Conservation (phyloP, 495 filamentous ascomycete genomes). For the Arthonia radiata region DNA sequence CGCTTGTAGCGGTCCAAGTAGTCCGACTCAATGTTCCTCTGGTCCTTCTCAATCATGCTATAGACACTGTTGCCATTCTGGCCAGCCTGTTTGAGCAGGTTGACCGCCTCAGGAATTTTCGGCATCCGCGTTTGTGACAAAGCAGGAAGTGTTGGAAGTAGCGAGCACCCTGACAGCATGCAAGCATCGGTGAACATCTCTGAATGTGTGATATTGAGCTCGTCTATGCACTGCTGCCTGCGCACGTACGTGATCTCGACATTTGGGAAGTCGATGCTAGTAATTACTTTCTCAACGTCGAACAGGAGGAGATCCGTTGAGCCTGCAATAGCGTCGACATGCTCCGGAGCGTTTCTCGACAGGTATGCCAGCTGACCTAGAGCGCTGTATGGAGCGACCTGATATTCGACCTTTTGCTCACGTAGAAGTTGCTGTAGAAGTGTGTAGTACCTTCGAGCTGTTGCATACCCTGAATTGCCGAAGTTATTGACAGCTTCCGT, state of each 20-base stretch:
- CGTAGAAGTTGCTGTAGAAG: constrained; percentile 50
- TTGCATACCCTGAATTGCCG: constrained; percentile 42
- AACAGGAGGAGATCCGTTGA: constrained; percentile 75
- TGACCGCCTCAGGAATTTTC: constrained; percentile 51
- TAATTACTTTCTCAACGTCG: constrained; percentile 63
- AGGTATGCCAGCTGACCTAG: constrained; percentile 80
- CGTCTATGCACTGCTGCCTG: constrained; percentile 41
- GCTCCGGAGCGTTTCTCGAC: constrained; percentile 36
- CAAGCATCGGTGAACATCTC: constrained; percentile 62
- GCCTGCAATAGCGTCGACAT: constrained; percentile 58
- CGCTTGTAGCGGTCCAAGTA: constrained; percentile 71
- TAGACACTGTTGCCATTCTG: constrained; percentile 37
- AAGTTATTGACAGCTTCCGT: constrained; percentile 61
- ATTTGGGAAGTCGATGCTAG: constrained; percentile 43
- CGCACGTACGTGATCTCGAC: constrained; percentile 44
- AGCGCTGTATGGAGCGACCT: constrained; percentile 75
- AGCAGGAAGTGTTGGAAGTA: constrained; percentile 53
- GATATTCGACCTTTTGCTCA: constrained; percentile 45
- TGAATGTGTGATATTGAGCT: constrained; percentile 38
- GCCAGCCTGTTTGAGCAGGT: constrained; percentile 35
- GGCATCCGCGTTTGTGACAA: constrained; percentile 36
- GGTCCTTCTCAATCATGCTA: constrained; percentile 43
- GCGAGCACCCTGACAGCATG: constrained; percentile 60
- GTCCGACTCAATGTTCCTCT: constrained; percentile 37
- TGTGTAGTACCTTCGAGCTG: constrained; percentile 35